These are phyloP conservation scores for Opeltia flavorubescens DNA, from an alignment of 495 filamentous ascomycete species.

Conservation along the genomic window DNA sequence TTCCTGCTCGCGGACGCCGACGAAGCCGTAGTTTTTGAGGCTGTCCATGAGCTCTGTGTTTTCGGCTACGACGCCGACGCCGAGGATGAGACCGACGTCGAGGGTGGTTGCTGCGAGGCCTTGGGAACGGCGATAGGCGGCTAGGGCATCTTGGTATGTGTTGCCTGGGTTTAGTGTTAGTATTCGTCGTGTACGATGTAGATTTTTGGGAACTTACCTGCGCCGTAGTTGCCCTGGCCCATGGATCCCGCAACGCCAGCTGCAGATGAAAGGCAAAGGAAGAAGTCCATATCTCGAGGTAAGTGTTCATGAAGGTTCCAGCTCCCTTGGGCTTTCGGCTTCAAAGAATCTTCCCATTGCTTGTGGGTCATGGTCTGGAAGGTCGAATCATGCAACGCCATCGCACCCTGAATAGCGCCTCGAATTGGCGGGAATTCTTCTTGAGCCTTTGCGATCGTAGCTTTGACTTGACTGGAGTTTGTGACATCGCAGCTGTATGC, in stretches of 20 bases:
- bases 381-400: constrained; percentile 26
- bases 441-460: constrained; percentile 1
- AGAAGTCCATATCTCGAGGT: constrained; percentile 44
- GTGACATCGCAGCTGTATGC: constrained; percentile 29
- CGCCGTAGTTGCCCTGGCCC: constrained; percentile 50
- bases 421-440: constrained; percentile 18
- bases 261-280: constrained; percentile 47
- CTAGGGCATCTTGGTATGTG: constrained; percentile 38
- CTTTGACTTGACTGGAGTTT: constrained; percentile 17
- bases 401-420: constrained; percentile 23
- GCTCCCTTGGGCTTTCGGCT: constrained; percentile 31
- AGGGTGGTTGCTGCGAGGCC: neutral
- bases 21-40: no score
- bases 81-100: neutral
- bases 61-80: neutral
- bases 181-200: neutral
- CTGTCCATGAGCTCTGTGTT: neutral
- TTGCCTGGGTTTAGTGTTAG: constrained; percentile 20
- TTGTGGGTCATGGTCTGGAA: constrained; percentile 29
- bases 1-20: neutral
- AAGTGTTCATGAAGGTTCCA: constrained; percentile 33
- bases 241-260: constrained; percentile 42
- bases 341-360: constrained; percentile 22
- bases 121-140: constrained; percentile 5
- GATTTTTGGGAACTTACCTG: constrained; percentile 20